Evolutionary conservation across 306 rosid genomes (phyloP).

Genomic region (Chamaecrista fasciculata): DNA sequence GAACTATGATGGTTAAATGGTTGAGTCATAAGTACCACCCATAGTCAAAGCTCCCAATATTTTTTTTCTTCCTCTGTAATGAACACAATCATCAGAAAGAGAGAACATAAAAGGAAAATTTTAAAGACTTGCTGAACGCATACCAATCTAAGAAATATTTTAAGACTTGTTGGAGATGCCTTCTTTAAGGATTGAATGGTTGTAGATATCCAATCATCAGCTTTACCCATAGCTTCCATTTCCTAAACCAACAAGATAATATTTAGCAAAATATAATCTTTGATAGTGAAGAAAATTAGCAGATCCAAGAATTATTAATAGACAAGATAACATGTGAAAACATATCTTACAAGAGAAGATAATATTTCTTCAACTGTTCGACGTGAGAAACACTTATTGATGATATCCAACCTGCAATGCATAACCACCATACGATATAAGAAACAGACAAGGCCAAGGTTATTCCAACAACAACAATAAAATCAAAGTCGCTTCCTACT

Average conservation of each 20-base stretch:
- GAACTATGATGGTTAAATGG: not conserved
- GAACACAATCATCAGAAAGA: not conserved
- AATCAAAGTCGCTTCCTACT: too few relatives aligned
- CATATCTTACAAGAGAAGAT: constrained; percentile 72
- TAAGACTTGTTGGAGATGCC: constrained; percentile 86
- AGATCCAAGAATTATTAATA: not conserved
- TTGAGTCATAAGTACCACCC: not conserved
- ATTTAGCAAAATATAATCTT: constrained; percentile 10
- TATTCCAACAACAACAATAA: too few relatives aligned
- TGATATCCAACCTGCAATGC: constrained; percentile 61
- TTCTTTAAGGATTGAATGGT: constrained; percentile 65
- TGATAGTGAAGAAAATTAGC: constrained; percentile 4
- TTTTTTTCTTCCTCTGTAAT: not conserved
- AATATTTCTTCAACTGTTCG: constrained; percentile 72
- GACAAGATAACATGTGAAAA: constrained; percentile 2
- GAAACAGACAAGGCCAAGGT: constrained; percentile 2
- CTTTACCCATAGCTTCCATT: constrained; percentile 44
- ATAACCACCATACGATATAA: constrained; percentile 14
- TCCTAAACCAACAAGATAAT: constrained; percentile 49
- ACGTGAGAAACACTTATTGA: constrained; percentile 79
- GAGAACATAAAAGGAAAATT: not conserved
- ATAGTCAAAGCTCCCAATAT: not conserved
- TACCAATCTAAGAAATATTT: constrained; percentile 82
- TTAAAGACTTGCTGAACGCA: constrained; percentile 12
- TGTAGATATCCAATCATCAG: constrained; percentile 57